Conservation (phyloP, 2,329 filamentous ascomycete genomes). For the Diaporthe citrichinensis region DNA sequence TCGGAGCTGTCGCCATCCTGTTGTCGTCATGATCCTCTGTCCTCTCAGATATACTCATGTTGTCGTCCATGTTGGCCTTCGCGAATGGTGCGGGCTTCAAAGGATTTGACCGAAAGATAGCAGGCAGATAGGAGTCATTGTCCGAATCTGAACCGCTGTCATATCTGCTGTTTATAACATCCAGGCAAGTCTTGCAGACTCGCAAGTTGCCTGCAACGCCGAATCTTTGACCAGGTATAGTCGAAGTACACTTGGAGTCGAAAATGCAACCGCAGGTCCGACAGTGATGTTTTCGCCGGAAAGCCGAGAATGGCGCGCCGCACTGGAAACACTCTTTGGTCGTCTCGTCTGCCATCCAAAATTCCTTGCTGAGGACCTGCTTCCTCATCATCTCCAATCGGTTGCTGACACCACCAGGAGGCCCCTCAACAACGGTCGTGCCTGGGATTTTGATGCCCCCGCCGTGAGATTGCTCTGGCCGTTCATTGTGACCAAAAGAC, state of each 20-base stretch:
- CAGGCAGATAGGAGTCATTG: slow-evolving; percentile 77
- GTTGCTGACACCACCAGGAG: slow-evolving; percentile 71
- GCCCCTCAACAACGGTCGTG: slow-evolving; percentile 69
- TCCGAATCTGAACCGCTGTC: slow-evolving; percentile 91
- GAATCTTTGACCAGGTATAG: slow-evolving; percentile 90
- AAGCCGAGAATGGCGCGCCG: slow-evolving; percentile 90
- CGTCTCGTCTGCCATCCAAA: slow-evolving; percentile 99
- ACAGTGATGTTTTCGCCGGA: slow-evolving; percentile 96
- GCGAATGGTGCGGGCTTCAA: slow-evolving; percentile 56
- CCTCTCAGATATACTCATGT: slow-evolving; percentile 57
- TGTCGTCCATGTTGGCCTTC: slow-evolving; percentile 53
- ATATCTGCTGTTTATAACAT: slow-evolving; percentile 90
- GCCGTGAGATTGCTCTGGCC: slow-evolving; percentile 60
- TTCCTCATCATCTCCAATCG: slow-evolving; percentile 81
- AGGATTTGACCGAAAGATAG: slow-evolving; percentile 71
- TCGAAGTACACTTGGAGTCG: slow-evolving; percentile 93
- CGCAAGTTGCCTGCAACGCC: slow-evolving; percentile 87
- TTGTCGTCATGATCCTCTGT: slow-evolving; percentile 61
- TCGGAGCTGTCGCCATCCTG: slow-evolving; percentile 73
- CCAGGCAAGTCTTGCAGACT: slow-evolving; percentile 93
- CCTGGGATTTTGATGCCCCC: slow-evolving; percentile 68
- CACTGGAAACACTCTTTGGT: slow-evolving; percentile 98
- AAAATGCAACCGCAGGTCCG: slow-evolving; percentile 98
- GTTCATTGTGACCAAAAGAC: slow-evolving; percentile 65
- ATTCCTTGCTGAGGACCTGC: slow-evolving; percentile 92